phyloP scores from a whole-genome alignment of 305 asterid genomes.

The Fraxinus baroniana region DNA sequence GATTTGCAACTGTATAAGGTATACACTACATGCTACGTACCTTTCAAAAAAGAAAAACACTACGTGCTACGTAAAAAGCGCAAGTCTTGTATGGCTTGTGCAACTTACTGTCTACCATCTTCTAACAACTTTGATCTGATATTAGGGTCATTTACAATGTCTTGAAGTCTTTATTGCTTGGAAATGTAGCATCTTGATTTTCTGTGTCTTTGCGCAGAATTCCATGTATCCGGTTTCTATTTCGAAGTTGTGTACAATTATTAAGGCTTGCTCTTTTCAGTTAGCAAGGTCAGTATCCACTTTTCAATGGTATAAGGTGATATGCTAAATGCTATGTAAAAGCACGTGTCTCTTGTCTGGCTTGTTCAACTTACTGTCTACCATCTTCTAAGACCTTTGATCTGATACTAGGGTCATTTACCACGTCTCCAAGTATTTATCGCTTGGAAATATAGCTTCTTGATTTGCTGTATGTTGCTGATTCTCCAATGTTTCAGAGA shows the following conservation, averaged over 20 bases:
- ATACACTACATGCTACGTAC: constrained; percentile 14
- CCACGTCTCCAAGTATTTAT: background rate
- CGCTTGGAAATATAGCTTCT: background rate
- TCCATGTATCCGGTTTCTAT: background rate
- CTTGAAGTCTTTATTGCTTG: background rate
- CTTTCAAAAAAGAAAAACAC: too few species aligned
- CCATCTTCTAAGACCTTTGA: background rate
- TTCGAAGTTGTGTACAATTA: background rate
- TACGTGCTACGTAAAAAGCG: constrained; percentile 3
- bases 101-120: background rate
- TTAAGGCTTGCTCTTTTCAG: constrained; percentile 2
- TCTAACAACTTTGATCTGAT: constrained; percentile 15
- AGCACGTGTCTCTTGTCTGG: background rate
- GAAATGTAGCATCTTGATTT: background rate
- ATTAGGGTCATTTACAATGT: background rate
- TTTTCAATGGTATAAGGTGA: constrained; percentile 14
- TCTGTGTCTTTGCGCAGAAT: background rate
- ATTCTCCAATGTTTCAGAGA: constrained; percentile 16
- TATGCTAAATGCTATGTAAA: constrained; percentile 16
- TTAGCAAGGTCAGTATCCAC: constrained; percentile 24
- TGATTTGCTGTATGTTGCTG: constrained; percentile 13
- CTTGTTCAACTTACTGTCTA: constrained; percentile 6
- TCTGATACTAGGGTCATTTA: constrained; percentile 8
- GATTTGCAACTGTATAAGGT: constrained; percentile 15
- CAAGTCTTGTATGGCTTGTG: constrained; percentile 3